These are phyloP conservation scores for Russula dissimulans DNA, from an alignment of 768 basidiomycete genomes.

Conservation along the genomic window DNA sequence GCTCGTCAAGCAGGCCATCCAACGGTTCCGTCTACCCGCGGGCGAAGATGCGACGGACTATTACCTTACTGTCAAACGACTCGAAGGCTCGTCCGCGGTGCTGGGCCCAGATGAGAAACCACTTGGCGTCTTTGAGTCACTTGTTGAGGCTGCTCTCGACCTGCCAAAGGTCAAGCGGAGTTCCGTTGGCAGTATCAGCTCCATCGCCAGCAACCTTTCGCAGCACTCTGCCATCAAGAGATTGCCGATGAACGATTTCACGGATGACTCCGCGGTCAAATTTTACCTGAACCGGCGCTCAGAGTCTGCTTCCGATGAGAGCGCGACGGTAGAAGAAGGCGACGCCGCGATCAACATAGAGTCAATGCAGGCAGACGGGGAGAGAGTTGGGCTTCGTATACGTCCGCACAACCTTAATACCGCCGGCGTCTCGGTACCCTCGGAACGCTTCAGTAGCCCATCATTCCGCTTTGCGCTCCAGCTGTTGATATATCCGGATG, in stretches of 20 bases:
- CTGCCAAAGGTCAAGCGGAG: constrained; percentile 86
- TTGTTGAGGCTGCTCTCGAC: constrained; percentile 73
- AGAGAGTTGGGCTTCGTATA: constrained; percentile 18
- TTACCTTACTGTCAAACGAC: constrained; percentile 87
- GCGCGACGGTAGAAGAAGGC: constrained; percentile 31
- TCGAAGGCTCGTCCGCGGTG: constrained; percentile 77
- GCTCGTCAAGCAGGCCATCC: constrained; percentile 85
- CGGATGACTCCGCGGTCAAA: constrained; percentile 94
- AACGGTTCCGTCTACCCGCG: constrained; percentile 78
- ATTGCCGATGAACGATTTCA: constrained; percentile 94
- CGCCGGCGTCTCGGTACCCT: constrained; percentile 35
- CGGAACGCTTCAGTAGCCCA: constrained; percentile 75
- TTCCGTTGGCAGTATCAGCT: constrained; percentile 88
- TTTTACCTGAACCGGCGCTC: constrained; percentile 78
- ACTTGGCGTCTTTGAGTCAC: constrained; percentile 78
- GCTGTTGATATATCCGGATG: constrained; percentile 77
- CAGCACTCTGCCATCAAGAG: constrained; percentile 94
- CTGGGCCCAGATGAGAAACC: constrained; percentile 69
- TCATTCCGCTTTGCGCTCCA: constrained; percentile 81
- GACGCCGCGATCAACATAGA: constrained; percentile 35
- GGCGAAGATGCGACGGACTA: constrained; percentile 56
- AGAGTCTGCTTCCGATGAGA: constrained; percentile 32
- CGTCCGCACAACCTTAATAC: constrained; percentile 38
- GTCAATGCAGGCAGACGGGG: constrained; percentile 28
- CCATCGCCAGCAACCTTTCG: constrained; percentile 84